Evolutionary conservation across 192 early-diverging fungal species (phyloP), one percentile per base, ranked within the genome.

Genomic region (Umbelopsis isabellina): DNA sequence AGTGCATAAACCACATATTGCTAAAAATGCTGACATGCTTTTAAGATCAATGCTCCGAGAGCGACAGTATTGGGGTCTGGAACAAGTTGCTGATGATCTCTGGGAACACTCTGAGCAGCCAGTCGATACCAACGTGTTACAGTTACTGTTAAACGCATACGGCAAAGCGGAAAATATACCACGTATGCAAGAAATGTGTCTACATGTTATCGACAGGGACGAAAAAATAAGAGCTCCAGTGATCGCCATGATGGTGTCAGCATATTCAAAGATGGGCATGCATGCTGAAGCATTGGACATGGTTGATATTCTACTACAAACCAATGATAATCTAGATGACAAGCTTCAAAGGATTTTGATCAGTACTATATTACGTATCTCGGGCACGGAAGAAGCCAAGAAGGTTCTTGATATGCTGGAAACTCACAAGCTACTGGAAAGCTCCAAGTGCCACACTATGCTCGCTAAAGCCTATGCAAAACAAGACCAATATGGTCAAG

Each of bases 141-240:
- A 61, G 16, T 16, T 61, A 16, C 16, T 61, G 2, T 18, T 61
- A 16, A 61, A 61, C 33, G 55, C 55, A 5, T 61, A 61, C 13
- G 33, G 55, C 30, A 61, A 61, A n/a, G 55, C 55, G 4, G 55
- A 30, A 27, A 61, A 61, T 61, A 61, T 61, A 15, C 9, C 55
- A 27, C 55, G 30, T 7, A 61, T 61, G 55, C 55, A 61, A 30
- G 55, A 61, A 25, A 61, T 61, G 55, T 61, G 55, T 61, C 6
- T 25, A 6, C 27, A 35, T 35, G 25, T 61, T 2, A 11, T 61
- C 4, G 55, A 61, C 16, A 25, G 30, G 33, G 18, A 35, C 5
- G 16, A 18, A 18, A 25, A 61, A 35, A 16, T 25, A 2, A 22
- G 55, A 35, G 55, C 27, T 11, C 55, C 55, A 12, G 25, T 61